Percentiles rank a stretch among this genome's conserved stretches.
Conservation (phyloP, 139 green algal species). For the Chlamydomonas sp. region DNA sequence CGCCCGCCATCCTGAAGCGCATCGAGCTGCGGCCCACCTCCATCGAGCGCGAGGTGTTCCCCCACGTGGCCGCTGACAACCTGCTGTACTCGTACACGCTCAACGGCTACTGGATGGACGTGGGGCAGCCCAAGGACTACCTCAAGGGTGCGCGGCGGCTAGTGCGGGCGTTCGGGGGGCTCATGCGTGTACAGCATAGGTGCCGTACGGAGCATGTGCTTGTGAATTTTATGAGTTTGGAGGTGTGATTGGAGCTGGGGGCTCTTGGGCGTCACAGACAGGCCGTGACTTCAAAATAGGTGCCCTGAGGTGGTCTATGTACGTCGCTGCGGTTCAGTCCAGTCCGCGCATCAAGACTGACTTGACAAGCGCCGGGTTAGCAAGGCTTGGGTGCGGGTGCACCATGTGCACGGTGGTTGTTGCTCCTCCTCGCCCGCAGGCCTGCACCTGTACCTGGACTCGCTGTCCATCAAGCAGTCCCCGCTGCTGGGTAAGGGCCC, state of each 20-base stretch:
- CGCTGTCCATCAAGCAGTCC: slow-evolving; percentile 66
- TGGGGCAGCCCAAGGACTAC: slow-evolving; percentile 97
- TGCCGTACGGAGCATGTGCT: too few relatives aligned
- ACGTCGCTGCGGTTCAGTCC: too few relatives aligned
- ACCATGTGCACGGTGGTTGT: background rate
- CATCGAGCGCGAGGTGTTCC: slow-evolving; percentile 98
- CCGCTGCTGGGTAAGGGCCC: slow-evolving; percentile 66
- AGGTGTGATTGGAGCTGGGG: too few relatives aligned
- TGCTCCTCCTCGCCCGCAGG: slow-evolving; percentile 51
- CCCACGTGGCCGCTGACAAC: slow-evolving; percentile 86
- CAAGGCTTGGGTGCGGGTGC: background rate
- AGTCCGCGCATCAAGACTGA: too few relatives aligned
- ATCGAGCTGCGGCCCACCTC: slow-evolving; percentile 94
- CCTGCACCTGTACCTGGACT: slow-evolving; percentile 89
- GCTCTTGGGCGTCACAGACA: too few relatives aligned
- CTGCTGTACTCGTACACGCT: slow-evolving; percentile 91
- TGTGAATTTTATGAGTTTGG: too few relatives aligned
- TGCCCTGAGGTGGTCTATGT: too few relatives aligned
- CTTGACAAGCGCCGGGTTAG: too few relatives aligned
- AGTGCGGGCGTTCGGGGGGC: too few relatives aligned
- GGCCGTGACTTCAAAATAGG: too few relatives aligned
- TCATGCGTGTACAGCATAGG: too few relatives aligned
- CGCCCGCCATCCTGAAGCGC: slow-evolving; percentile 85
- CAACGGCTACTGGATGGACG: slow-evolving; percentile 98
- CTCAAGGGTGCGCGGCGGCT: slow-evolving; percentile 56